Evolutionary conservation across 495 filamentous ascomycete genomes (phyloP), one percentile per base, ranked within the genome.

Genomic region (Pyrenula massariospora): DNA sequence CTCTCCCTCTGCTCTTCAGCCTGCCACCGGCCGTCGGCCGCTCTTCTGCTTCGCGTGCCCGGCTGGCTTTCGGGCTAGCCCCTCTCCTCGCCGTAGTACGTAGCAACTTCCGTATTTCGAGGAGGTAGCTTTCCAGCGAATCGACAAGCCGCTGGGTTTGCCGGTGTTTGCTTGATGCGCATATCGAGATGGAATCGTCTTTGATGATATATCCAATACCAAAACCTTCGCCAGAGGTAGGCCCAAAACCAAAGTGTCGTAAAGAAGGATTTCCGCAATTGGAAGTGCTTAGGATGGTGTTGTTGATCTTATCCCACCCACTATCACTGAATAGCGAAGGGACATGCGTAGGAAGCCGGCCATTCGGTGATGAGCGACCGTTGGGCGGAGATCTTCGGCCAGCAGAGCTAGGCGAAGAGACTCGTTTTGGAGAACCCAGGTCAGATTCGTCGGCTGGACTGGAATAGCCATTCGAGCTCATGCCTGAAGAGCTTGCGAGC

Each of bases 161-260:
- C 10, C 93, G 74, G 65, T 98, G 93, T 66, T 95, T 95, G 52
- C 85, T 90, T 11, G 82, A 85, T 0, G 92, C 91, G 67, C 93
- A 96, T 66, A 98, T 94, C 25, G 84, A 88, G 62, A 98, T 86
- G 52, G 80, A 77, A 42, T 96, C 92, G 63, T 96, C 92, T 69
- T 98, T 98, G 81, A 98, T 96, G 63, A 98, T 97, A 70, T 98
- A 98, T 12, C 93, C 93, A 56, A 98, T 95, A 12, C 94, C 93
- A 67, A 97, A 97, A 0, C 93, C 93, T 55, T 97, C 94, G 24
- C 85, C 92, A 2, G 87, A 91, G 0, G 91, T 94, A 2, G 93
- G 93, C 0, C 93, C 93, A 69, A 98, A 98, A 11, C 93, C 93
- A 63, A 98, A 98, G 52, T 96, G 89, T 0, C 93, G 85, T 12